phyloP scores from a whole-genome alignment of 805 yeast genomes.

The Sungouiella blattae region DNA sequence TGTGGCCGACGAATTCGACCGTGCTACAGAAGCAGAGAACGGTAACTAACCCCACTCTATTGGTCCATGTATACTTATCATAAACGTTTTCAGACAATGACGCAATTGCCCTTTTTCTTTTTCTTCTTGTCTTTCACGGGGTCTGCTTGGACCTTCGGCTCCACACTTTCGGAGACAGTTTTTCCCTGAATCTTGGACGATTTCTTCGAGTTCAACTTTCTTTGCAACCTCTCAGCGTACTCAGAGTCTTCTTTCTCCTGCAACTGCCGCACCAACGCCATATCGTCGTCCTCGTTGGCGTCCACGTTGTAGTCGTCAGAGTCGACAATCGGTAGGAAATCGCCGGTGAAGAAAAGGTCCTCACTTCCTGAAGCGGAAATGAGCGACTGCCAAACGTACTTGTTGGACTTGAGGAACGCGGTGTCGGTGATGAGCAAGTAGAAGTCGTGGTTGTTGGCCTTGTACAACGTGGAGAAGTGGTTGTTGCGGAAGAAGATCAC shows the following conservation, averaged over 20 bases:
- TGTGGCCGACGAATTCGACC: slow-evolving; percentile 14
- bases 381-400: slow-evolving; percentile 78
- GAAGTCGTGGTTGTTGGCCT: slow-evolving; percentile 45
- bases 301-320: slow-evolving; percentile 9
- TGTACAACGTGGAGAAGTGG: slow-evolving; percentile 74
- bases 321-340: slow-evolving; percentile 48
- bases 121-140: slow-evolving; percentile 8
- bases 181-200: too few species aligned
- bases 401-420: slow-evolving; percentile 47
- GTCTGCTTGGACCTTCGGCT: neutral
- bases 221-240: slow-evolving; percentile 45
- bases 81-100: slow-evolving; percentile 20
- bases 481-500: slow-evolving; percentile 84
- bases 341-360: slow-evolving; percentile 69
- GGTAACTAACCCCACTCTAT: too few species aligned
- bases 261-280: slow-evolving; percentile 31
- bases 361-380: slow-evolving; percentile 62
- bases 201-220: slow-evolving; percentile 20
- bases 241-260: slow-evolving; percentile 58
- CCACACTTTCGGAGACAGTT: neutral
- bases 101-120: slow-evolving; percentile 19
- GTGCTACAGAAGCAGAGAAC: slow-evolving; percentile 19
- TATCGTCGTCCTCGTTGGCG: slow-evolving; percentile 5
- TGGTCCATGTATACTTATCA: too few species aligned
- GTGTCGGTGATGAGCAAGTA: slow-evolving; percentile 72